A percentile compares a stretch with the other conserved stretches of the same genome.
Conservation (phyloP, 805 yeast species). For the Pichia phayaonensis region DNA sequence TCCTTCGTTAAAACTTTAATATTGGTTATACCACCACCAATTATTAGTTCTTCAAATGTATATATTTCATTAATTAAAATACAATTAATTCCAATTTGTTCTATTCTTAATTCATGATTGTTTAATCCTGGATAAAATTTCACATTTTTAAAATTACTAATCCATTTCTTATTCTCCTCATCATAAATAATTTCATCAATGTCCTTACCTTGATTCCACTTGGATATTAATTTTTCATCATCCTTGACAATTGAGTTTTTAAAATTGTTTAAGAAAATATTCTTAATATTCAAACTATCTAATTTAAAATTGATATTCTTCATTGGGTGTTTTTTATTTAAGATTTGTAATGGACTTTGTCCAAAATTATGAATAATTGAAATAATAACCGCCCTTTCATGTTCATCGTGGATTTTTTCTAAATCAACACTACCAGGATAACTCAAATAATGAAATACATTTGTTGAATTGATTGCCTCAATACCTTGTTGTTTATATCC, state of each 20-base stretch:
- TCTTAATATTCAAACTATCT: neutral
- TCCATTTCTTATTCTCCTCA: slow-evolving; percentile 39
- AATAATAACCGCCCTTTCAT: slow-evolving; percentile 67
- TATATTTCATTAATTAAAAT: slow-evolving; percentile 31
- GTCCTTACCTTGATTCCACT: neutral
- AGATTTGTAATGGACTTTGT: slow-evolving; percentile 75
- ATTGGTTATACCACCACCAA: slow-evolving; percentile 29
- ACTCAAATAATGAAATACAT: slow-evolving; percentile 78
- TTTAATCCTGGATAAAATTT: slow-evolving; percentile 4
- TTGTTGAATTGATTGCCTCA: slow-evolving; percentile 56
- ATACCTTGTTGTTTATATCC: slow-evolving; percentile 74
- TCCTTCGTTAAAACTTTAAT: slow-evolving; percentile 34
- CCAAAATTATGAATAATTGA: slow-evolving; percentile 90
- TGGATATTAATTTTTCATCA: neutral
- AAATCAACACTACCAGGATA: slow-evolving; percentile 79
- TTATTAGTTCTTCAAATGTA: slow-evolving; percentile 37
- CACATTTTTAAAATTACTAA: slow-evolving; percentile 29
- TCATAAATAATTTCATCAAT: slow-evolving; percentile 22
- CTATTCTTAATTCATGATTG: slow-evolving; percentile 7
- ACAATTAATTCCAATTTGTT: slow-evolving; percentile 10
- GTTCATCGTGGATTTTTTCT: slow-evolving; percentile 64
- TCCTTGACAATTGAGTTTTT: neutral
- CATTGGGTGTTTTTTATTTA: slow-evolving; percentile 57
- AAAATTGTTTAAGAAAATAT: slow-evolving; percentile 11
- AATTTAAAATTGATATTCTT: slow-evolving; percentile 29